Base-by-base conservation (phyloP, 192 early-diverging fungal species). In the Funneliformis mosseae region DNA sequence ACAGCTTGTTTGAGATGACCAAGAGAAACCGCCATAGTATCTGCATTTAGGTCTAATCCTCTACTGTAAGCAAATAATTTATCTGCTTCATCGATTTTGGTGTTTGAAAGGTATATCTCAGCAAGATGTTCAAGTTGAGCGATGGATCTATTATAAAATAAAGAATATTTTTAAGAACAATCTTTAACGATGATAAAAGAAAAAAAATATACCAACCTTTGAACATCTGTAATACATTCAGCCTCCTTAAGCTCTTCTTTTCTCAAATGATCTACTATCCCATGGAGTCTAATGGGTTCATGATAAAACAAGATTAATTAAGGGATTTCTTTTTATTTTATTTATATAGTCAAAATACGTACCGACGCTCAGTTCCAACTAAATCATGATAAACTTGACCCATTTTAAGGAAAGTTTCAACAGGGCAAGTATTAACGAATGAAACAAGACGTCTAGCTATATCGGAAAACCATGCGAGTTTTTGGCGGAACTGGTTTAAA, bases 331-430 rank as follows among this genome's bases (percentile, higher is more conserved):
- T 66, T 33, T 66, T 66, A 33, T 66, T 66, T 28, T 66, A 21
- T n/a, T 42, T n/a, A 18, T 43, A 42, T 38, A 74, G 27, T 81
- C 28, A 21, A 83, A 16, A 64, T 64, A 48, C 41, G 43, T 45
- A 86, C 85, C 93, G 87, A 74, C 92, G 88, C 85, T 98, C 97
- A 8, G 92, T 90, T 12, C 92, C 92, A 27, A 91, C 85, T 8
- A 96, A 83, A 66, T 98, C 96, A 74, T 93, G 91, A 73, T 92
- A 90, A 59, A 95, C 86, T 67, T 90, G 89, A 4, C 92, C 94
- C 78, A 95, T 87, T 38, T 88, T 89, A 48, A 90, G 74, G 84
- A 95, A 98, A 41, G 88, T 89, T 6, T 92, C 89, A 38, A 89
- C 91, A 18, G 91, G 84, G 77, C 94, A 95, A 8, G 84, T 77